Evolutionary conservation across 2,329 filamentous ascomycete genomes (phyloP).

Genomic region (Samsoniella hepiali): DNA sequence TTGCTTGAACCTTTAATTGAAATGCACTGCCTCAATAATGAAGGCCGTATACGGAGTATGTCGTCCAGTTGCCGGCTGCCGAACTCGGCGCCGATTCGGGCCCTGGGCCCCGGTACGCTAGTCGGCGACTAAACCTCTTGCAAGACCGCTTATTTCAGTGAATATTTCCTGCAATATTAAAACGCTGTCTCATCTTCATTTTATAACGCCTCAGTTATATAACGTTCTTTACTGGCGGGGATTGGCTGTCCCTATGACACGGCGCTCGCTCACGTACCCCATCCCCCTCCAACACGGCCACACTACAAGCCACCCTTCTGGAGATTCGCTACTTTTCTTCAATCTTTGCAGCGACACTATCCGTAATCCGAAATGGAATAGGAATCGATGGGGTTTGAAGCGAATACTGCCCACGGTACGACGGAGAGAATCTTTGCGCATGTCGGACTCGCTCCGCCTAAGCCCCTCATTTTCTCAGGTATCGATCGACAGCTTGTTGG

Average conservation of each 20-base stretch:
- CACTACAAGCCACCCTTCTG: too few species aligned
- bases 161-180: conserved; percentile 6
- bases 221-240: neutral
- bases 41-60: neutral
- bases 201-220: neutral
- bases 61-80: conserved; percentile 18
- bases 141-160: conserved; percentile 11
- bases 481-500: neutral
- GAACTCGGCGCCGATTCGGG: conserved; percentile 27
- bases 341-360: too few species aligned
- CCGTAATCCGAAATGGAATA: too few species aligned
- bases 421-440: too few species aligned
- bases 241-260: neutral
- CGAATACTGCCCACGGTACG: too few species aligned
- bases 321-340: too few species aligned
- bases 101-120: neutral
- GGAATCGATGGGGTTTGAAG: too few species aligned
- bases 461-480: too few species aligned
- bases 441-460: too few species aligned
- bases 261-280: neutral
- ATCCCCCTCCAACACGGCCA: neutral
- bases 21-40: neutral
- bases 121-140: conserved; percentile 17
- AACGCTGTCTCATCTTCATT: neutral
- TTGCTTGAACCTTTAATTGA: neutral